Percentiles rank a stretch among this genome's conserved stretches.
Evolutionary conservation across 2,329 filamentous ascomycete species (phyloP).

Genomic region (Nemania sp.): DNA sequence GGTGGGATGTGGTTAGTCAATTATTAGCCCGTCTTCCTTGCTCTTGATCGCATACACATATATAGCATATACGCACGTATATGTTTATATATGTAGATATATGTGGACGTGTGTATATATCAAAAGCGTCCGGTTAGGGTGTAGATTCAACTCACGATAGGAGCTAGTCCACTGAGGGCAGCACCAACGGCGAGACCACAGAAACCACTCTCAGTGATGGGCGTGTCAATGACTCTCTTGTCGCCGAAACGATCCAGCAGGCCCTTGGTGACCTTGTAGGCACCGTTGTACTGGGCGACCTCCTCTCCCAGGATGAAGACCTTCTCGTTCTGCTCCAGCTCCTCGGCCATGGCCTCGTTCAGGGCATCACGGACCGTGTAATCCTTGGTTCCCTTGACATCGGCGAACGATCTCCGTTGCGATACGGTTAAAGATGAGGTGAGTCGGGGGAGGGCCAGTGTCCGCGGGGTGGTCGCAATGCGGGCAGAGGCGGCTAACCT

Average conservation of each 20-base stretch:
- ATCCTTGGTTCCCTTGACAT: constrained; percentile 75
- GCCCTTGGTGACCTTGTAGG: constrained; percentile 99
- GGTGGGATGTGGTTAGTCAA: constrained; percentile 24
- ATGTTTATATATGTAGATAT: background rate
- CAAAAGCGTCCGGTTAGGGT: no score
- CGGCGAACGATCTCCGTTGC: constrained; percentile 68
- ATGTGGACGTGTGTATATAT: background rate
- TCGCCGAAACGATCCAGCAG: constrained; percentile 97
- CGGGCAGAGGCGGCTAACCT: constrained; percentile 60
- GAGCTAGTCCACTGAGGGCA: constrained; percentile 92
- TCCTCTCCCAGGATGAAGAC: constrained; percentile 97
- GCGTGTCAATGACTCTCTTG: constrained; percentile 96
- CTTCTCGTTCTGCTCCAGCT: constrained; percentile 93
- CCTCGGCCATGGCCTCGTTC: constrained; percentile 97
- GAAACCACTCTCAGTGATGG: constrained; percentile 98
- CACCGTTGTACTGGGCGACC: constrained; percentile 99
- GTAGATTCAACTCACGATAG: constrained; percentile 74
- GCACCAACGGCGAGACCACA: constrained; percentile 92
- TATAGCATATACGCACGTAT: background rate
- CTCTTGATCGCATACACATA: background rate
- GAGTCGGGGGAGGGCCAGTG: constrained; percentile 52
- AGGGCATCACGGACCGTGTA: constrained; percentile 97
- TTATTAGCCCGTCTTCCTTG: background rate
- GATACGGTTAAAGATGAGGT: constrained; percentile 52
- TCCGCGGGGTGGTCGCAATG: constrained; percentile 53